phyloP scores from a whole-genome alignment of 257 asterid species.

The Scutellaria galericulata region DNA sequence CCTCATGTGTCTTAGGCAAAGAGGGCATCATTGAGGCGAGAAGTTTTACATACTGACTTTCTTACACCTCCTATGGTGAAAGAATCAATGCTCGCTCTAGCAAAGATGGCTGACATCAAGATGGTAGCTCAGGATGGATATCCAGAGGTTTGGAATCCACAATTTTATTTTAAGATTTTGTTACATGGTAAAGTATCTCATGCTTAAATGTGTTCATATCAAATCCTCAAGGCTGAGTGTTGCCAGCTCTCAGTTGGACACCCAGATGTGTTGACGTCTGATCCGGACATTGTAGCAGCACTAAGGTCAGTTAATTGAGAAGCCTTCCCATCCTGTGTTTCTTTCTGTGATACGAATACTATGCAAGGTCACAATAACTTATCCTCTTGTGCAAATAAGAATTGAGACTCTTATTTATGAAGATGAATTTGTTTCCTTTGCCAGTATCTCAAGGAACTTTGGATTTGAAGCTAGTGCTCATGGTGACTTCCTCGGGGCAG shows the following conservation, averaged over 20 bases:
- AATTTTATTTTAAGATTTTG: not conserved
- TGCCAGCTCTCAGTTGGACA: conserved; percentile 94
- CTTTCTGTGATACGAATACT: not conserved
- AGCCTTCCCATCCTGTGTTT: conserved; percentile 8
- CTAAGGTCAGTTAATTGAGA: conserved; percentile 55
- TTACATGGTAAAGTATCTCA: conserved; percentile 25
- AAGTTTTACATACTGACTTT: conserved; percentile 80
- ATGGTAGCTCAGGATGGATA: conserved; percentile 85
- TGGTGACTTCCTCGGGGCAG: conserved; percentile 94
- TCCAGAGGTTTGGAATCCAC: conserved; percentile 70
- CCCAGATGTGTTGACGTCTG: conserved; percentile 66
- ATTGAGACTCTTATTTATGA: not conserved
- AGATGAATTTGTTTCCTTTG: conserved; percentile 33
- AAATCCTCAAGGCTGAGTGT: conserved; percentile 74
- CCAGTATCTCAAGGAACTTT: conserved; percentile 88
- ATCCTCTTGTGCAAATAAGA: too few relatives aligned
- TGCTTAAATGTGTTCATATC: not conserved
- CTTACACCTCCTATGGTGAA: conserved; percentile 82
- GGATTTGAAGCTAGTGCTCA: conserved; percentile 80
- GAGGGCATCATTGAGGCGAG: conserved; percentile 74
- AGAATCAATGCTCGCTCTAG: conserved; percentile 62
- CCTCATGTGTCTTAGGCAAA: conserved; percentile 55
- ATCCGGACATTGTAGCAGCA: conserved; percentile 87
- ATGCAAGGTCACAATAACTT: not conserved
- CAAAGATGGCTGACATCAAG: conserved; percentile 65